phyloP scores from a whole-genome alignment of 2,329 filamentous ascomycete species.

The Rhinocladiella mackenziei region DNA sequence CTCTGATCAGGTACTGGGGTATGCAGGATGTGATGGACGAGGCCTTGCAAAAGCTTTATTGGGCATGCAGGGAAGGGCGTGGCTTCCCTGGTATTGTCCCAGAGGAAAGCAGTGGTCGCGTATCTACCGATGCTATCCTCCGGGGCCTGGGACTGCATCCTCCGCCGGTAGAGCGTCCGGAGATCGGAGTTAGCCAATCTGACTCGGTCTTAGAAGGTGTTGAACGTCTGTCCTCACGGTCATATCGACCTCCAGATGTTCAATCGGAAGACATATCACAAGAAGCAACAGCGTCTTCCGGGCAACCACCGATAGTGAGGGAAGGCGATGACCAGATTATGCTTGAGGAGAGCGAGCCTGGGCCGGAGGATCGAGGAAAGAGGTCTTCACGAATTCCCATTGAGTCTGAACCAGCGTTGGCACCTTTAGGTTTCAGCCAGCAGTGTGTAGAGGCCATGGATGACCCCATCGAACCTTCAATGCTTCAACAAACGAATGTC shows the following conservation, averaged over 20 bases:
- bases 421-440: conserved; percentile 1
- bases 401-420: not conserved
- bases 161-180: conserved; percentile 13
- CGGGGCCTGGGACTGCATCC: conserved; percentile 19
- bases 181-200: conserved; percentile 4
- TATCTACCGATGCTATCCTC: conserved; percentile 24
- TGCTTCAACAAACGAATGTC: conserved; percentile 9
- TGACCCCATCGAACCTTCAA: conserved; percentile 7
- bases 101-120: conserved; percentile 19
- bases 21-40: conserved; percentile 24
- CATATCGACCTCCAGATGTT: conserved; percentile 19
- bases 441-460: conserved; percentile 4
- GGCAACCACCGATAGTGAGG: conserved; percentile 1
- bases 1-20: conserved; percentile 16
- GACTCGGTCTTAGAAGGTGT: conserved; percentile 8
- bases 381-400: not conserved
- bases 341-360: conserved; percentile 3
- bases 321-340: conserved; percentile 1
- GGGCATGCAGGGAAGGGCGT: conserved; percentile 20
- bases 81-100: conserved; percentile 23
- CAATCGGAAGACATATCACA: conserved; percentile 4
- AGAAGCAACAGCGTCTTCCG: conserved; percentile 4
- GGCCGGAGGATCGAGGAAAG: not conserved
- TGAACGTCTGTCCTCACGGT: conserved; percentile 1
- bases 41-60: conserved; percentile 23